These are phyloP conservation scores for Nadsonia commutata DNA, from an alignment of 1,139 yeast genomes.

Conservation along the genomic window DNA sequence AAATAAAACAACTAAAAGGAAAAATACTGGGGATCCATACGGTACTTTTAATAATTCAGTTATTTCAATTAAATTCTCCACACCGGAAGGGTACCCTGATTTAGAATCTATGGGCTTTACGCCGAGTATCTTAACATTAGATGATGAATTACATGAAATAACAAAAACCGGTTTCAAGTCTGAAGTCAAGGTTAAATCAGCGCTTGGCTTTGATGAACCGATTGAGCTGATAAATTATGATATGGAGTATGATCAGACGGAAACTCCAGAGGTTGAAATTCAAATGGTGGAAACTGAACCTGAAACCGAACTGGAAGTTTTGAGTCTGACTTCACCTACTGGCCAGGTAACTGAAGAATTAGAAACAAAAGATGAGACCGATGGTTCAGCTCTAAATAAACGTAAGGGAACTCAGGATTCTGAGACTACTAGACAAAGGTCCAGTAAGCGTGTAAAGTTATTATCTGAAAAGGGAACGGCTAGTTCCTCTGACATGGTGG, in stretches of 20 bases:
- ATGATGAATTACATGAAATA: not conserved
- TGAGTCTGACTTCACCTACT: not conserved
- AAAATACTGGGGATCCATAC: slow-evolving; percentile 17
- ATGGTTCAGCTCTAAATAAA: not conserved
- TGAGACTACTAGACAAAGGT: slow-evolving; percentile 10
- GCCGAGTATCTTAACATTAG: not conserved
- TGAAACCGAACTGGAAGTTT: not conserved
- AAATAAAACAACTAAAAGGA: slow-evolving; percentile 28
- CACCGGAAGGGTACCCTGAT: slow-evolving; percentile 12
- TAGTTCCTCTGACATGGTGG: slow-evolving; percentile 17
- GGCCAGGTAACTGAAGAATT: not conserved
- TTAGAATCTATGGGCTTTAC: not conserved
- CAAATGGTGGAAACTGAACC: not conserved
- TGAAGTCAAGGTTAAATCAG: not conserved
- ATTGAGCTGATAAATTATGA: not conserved
- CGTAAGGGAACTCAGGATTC: slow-evolving; percentile 5
- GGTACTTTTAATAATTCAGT: slow-evolving; percentile 11
- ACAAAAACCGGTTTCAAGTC: not conserved
- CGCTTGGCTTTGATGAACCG: not conserved
- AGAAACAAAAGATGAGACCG: not conserved
- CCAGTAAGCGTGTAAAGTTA: slow-evolving; percentile 18
- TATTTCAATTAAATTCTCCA: slow-evolving; percentile 12
- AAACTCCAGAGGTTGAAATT: not conserved
- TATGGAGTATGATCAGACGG: not conserved
- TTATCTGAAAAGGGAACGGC: slow-evolving; percentile 22